phyloP scores from a whole-genome alignment of 768 basidiomycete genomes.

The Lactarius quietus region DNA sequence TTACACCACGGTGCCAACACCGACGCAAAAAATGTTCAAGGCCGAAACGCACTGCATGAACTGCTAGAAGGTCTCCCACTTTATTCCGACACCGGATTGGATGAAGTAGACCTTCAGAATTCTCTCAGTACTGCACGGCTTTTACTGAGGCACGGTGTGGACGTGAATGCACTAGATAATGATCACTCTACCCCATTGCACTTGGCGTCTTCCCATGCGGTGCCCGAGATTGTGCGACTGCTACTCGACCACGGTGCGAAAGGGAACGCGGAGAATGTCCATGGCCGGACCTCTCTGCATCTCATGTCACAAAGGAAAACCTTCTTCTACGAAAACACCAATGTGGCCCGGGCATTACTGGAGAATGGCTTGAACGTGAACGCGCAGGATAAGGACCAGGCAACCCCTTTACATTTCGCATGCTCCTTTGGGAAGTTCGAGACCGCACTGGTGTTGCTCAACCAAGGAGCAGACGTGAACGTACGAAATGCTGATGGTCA shows the following conservation, averaged over 20 bases:
- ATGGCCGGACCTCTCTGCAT: background rate
- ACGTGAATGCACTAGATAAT: background rate
- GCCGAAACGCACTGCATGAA: background rate
- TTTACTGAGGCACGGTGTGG: background rate
- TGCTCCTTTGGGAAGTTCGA: background rate
- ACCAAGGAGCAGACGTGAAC: background rate
- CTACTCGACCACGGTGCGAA: background rate
- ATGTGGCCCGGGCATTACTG: background rate
- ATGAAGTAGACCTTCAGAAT: background rate
- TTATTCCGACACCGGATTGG: too few species aligned
- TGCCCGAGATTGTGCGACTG: background rate
- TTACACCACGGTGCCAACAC: background rate
- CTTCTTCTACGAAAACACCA: background rate
- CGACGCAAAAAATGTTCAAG: background rate
- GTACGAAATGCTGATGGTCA: background rate
- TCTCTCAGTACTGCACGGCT: background rate
- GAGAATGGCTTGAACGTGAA: background rate
- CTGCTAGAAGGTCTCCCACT: too few species aligned
- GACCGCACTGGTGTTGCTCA: background rate
- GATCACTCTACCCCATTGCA: background rate
- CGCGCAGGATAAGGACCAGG: background rate
- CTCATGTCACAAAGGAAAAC: fast-evolving
- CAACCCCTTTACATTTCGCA: background rate
- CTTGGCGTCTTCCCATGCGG: background rate
- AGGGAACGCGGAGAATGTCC: background rate